A percentile compares a stretch with the other conserved stretches of the same genome.
phyloP scores from a whole-genome alignment of 768 basidiomycete species.

The Agrocybe praecox region DNA sequence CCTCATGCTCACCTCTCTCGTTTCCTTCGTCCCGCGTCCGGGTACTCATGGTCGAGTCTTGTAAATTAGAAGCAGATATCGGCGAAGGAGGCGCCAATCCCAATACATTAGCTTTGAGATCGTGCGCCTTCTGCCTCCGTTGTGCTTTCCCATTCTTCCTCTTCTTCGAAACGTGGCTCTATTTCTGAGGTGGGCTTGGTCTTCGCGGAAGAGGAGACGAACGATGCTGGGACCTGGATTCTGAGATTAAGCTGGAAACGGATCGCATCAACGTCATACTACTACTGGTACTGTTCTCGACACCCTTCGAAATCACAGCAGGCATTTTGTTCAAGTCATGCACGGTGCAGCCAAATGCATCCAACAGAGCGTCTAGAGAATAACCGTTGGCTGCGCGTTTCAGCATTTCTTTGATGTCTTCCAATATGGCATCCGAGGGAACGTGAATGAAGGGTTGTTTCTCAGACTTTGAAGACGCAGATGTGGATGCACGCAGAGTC shows the following conservation, averaged over 20 bases:
- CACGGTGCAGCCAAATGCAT: constrained; percentile 20
- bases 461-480: neutral
- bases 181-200: neutral
- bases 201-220: neutral
- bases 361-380: constrained; percentile 31
- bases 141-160: constrained; percentile 17
- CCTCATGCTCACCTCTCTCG: constrained; percentile 7
- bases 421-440: constrained; percentile 18
- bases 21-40: neutral
- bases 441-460: constrained; percentile 10
- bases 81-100: neutral
- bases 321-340: constrained; percentile 19
- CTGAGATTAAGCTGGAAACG: neutral
- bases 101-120: neutral
- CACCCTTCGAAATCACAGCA: constrained; percentile 11
- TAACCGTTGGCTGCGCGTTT: constrained; percentile 34
- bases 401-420: constrained; percentile 32
- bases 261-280: neutral
- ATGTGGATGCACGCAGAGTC: neutral
- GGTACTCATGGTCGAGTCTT: neutral
- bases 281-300: constrained; percentile 10
- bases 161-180: constrained; percentile 7
- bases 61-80: neutral
- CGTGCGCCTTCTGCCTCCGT: neutral
- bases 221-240: constrained; percentile 1